Conservation (phyloP, 169 alveolate genomes). For the Plasmodium yoelii region DNA sequence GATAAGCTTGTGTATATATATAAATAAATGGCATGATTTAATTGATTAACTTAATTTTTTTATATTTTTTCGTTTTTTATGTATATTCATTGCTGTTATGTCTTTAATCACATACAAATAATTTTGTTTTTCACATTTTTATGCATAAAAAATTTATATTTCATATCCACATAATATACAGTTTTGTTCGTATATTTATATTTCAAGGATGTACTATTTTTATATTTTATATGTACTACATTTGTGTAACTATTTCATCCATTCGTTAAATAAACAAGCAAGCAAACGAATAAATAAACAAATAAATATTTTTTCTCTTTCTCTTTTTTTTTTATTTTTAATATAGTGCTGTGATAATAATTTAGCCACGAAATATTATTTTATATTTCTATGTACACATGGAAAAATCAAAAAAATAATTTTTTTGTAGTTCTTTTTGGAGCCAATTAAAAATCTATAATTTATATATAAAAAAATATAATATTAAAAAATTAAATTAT, state of each 20-base stretch:
- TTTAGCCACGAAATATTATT: neutral
- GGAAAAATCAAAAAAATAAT: neutral
- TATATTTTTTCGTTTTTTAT: neutral
- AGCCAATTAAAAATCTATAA: constrained; percentile 2
- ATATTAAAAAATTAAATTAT: neutral
- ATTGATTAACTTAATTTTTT: neutral
- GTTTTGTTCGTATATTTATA: neutral
- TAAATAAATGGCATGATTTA: neutral
- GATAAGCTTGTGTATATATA: neutral
- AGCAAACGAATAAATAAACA: too few species aligned
- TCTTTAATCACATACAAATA: neutral
- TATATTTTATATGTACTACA: neutral
- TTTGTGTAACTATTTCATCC: too few species aligned
- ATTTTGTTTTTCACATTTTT: neutral
- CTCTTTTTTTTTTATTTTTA: neutral
- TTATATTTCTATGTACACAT: neutral
- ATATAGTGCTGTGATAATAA: neutral
- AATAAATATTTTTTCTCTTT: constrained; percentile 2
- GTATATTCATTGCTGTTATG: neutral
- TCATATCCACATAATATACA: neutral
- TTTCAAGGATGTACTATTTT: neutral
- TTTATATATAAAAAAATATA: neutral
- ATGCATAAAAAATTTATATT: neutral
- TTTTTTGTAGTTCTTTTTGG: neutral
- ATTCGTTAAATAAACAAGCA: too few species aligned